Evolutionary conservation across 140 eudicot species (phyloP).

Genomic region (Bidens hawaiensis): DNA sequence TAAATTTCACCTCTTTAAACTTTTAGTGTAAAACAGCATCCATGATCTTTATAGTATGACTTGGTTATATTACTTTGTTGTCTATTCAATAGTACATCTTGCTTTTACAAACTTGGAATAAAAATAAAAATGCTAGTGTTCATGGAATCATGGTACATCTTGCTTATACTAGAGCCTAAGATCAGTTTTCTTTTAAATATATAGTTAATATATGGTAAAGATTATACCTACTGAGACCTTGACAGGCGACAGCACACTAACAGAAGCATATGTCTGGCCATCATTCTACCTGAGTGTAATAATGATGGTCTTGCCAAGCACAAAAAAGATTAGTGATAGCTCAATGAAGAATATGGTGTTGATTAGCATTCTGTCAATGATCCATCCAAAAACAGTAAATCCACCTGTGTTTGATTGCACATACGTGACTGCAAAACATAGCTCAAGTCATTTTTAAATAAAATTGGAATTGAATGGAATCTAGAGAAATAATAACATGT

Average conservation of each 20-base stretch:
- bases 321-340: conserved; percentile 56
- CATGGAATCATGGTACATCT: not conserved
- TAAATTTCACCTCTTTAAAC: too few species aligned
- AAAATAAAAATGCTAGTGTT: not conserved
- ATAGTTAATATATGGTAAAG: not conserved
- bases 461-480: not conserved
- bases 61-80: not conserved
- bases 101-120: not conserved
- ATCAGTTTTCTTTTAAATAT: too few species aligned
- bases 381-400: conserved; percentile 57
- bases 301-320: conserved; percentile 61
- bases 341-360: conserved; percentile 66
- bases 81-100: not conserved
- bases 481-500: not conserved
- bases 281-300: conserved; percentile 5
- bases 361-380: conserved; percentile 50
- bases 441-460: not conserved
- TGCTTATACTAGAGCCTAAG: too few species aligned
- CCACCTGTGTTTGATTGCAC: conserved; percentile 24
- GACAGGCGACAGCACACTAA: not conserved
- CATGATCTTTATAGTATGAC: too few species aligned
- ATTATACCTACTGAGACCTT: not conserved
- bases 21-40: too few species aligned
- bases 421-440: conserved; percentile 46
- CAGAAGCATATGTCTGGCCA: not conserved